These are phyloP conservation scores for Vaccinium darrowii DNA, from an alignment of 148 eudicot species.

Conservation along the genomic window DNA sequence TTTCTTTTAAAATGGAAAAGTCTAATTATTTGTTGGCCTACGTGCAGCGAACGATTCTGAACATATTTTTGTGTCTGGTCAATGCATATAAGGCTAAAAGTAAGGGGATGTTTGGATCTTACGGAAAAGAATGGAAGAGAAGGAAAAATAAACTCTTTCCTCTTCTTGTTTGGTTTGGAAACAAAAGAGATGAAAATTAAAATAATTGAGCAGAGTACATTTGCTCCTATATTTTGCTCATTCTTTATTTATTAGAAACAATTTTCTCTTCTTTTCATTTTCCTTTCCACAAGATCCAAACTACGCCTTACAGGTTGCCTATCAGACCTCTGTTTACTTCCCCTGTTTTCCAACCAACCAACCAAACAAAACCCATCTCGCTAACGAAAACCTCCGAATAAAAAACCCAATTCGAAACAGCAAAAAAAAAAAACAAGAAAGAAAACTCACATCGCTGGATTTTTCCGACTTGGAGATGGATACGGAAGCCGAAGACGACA, in stretches of 20 bases:
- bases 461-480: neutral
- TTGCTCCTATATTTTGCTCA: too few species aligned
- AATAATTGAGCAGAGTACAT: too few species aligned
- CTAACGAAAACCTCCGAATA: neutral
- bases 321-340: neutral
- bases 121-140: too few species aligned
- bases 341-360: constrained; percentile 2
- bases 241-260: too few species aligned
- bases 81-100: neutral
- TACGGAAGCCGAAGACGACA: neutral
- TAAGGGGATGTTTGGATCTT: too few species aligned
- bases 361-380: neutral
- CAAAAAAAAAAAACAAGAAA: neutral
- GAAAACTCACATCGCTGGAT: constrained; percentile 1
- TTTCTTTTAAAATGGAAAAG: too few species aligned
- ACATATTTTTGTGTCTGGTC: neutral
- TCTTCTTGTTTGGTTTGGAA: too few species aligned
- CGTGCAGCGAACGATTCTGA: neutral
- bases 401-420: neutral
- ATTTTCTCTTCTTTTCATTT: too few species aligned
- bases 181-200: too few species aligned
- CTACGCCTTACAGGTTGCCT: neutral
- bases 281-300: too few species aligned
- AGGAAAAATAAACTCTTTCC: too few species aligned
- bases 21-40: too few species aligned